These are phyloP conservation scores for Penicillium hordei DNA, from an alignment of 2,329 filamentous ascomycete genomes.

Conservation along the genomic window DNA sequence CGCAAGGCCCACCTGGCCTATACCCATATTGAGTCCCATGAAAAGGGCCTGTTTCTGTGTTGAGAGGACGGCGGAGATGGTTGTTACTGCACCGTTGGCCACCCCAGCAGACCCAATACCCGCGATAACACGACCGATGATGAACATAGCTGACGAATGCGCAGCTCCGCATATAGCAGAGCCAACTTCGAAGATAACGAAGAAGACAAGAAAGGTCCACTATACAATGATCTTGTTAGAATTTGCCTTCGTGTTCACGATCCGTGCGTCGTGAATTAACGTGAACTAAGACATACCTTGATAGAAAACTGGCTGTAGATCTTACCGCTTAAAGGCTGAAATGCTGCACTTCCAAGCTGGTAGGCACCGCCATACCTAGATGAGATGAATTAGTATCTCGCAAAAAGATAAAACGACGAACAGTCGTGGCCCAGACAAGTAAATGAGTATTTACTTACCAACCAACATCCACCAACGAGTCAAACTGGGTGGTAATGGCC, in stretches of 20 bases:
- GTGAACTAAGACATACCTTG: slow-evolving; percentile 12
- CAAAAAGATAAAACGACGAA: neutral
- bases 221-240: slow-evolving; percentile 14
- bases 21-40: slow-evolving; percentile 22
- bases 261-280: neutral
- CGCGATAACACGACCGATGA: slow-evolving; percentile 27
- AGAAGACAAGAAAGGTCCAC: slow-evolving; percentile 32
- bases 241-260: neutral
- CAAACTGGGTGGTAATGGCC: slow-evolving; percentile 25
- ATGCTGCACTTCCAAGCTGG: slow-evolving; percentile 25
- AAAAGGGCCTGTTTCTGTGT: slow-evolving; percentile 18
- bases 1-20: slow-evolving; percentile 17
- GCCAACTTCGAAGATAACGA: slow-evolving; percentile 38
- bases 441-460: slow-evolving; percentile 8
- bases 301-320: slow-evolving; percentile 25
- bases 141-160: slow-evolving; percentile 30
- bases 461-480: slow-evolving; percentile 26
- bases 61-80: slow-evolving; percentile 22
- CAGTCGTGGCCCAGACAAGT: neutral
- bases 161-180: slow-evolving; percentile 29
- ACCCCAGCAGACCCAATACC: slow-evolving; percentile 27
- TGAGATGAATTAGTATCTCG: neutral
- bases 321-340: slow-evolving; percentile 30
- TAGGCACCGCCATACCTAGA: slow-evolving; percentile 26
- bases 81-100: slow-evolving; percentile 19